A percentile compares a stretch with the other conserved stretches of the same genome.
phyloP scores from a whole-genome alignment of 371 early-diverging fungal species.

The Entomophthora muscae region DNA sequence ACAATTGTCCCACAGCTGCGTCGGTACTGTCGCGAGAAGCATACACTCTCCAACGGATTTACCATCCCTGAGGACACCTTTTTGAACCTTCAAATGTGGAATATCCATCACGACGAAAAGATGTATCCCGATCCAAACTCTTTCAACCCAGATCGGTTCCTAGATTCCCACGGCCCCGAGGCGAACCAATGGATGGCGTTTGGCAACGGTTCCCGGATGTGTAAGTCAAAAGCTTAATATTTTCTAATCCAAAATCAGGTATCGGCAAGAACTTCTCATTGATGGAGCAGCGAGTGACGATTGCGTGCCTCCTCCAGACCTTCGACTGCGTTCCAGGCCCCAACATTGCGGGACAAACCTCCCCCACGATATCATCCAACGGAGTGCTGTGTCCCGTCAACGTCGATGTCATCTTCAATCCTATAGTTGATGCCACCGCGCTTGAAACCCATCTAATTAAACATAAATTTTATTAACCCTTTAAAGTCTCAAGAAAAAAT shows the following conservation, averaged over 20 bases:
- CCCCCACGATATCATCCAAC: neutral
- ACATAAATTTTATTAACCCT: too few species aligned
- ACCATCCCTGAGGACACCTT: neutral
- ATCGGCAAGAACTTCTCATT: conserved; percentile 35
- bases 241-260: too few species aligned
- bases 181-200: neutral
- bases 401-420: conserved; percentile 17
- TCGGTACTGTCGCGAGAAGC: neutral
- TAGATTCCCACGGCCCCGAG: neutral
- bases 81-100: neutral
- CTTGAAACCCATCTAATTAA: too few species aligned
- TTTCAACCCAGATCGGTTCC: neutral
- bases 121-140: neutral
- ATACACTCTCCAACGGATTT: neutral
- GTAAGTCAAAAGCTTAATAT: too few species aligned
- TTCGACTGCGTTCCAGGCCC: neutral
- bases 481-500: too few species aligned
- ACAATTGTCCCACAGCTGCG: neutral
- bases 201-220: conserved; percentile 4
- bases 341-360: neutral
- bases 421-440: too few species aligned
- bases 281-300: conserved; percentile 26
- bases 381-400: neutral
- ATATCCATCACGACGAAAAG: neutral
- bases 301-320: conserved; percentile 22